A percentile compares a stretch with the other conserved stretches of the same genome.
These are phyloP conservation scores for Fusarium sp. DNA, from an alignment of 2,329 filamentous ascomycete genomes.

Conservation along the genomic window DNA sequence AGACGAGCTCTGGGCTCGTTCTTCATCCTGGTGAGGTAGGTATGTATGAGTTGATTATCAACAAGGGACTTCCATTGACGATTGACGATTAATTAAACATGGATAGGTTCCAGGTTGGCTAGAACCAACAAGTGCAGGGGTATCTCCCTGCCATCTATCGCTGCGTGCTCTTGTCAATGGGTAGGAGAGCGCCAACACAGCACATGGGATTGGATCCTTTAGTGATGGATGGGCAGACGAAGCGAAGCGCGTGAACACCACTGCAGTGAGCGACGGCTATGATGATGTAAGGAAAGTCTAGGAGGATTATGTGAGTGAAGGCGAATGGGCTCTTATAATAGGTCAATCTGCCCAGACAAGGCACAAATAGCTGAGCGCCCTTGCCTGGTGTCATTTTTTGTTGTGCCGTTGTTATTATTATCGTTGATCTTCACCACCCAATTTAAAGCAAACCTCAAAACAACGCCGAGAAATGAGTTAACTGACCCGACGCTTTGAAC, in stretches of 20 bases:
- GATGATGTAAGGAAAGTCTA: neutral
- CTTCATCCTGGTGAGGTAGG: too few relatives aligned
- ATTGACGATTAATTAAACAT: neutral
- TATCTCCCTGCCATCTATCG: conserved; percentile 14
- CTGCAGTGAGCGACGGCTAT: neutral
- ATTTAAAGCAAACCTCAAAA: conserved; percentile 40
- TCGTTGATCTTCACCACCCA: conserved; percentile 33
- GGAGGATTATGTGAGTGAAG: neutral
- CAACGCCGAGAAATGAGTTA: conserved; percentile 35
- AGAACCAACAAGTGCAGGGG: conserved; percentile 8
- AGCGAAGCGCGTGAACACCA: conserved; percentile 21
- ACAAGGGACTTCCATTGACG: neutral
- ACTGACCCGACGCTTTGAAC: conserved; percentile 39
- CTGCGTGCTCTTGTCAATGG: conserved; percentile 32
- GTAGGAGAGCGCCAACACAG: conserved; percentile 27
- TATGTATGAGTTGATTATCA: neutral
- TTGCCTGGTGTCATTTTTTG: conserved; percentile 3
- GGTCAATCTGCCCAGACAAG: neutral
- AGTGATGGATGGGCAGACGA: conserved; percentile 13
- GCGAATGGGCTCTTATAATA: neutral
- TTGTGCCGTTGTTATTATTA: conserved; percentile 13
- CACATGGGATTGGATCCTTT: conserved; percentile 35
- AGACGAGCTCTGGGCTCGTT: too few relatives aligned
- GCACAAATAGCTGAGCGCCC: conserved; percentile 1
- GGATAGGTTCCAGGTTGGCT: neutral